Conservation (phyloP, 352 stramenopile genomes). For the Phytophthora syringae region DNA sequence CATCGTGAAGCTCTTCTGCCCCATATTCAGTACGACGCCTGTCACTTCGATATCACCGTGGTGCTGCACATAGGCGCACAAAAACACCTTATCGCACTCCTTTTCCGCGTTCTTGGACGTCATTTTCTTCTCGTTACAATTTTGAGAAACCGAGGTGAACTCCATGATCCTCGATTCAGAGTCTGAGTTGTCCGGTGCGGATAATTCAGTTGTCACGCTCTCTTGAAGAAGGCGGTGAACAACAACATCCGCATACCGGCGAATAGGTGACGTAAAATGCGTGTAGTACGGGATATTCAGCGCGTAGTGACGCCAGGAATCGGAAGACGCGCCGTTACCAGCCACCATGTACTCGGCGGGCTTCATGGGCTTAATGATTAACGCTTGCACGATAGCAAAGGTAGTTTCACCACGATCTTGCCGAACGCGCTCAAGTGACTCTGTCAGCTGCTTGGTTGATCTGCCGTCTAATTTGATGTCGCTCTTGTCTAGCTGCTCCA, state of each 20-base stretch:
- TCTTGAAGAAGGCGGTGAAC: constrained; percentile 76
- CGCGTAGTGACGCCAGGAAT: constrained; percentile 95
- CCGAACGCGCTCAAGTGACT: constrained; percentile 84
- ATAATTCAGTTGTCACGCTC: constrained; percentile 36
- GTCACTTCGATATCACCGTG: constrained; percentile 65
- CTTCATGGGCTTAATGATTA: constrained; percentile 96
- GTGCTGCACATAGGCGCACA: constrained; percentile 81
- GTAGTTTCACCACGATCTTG: constrained; percentile 76
- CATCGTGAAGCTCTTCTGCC: constrained; percentile 80
- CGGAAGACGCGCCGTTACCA: constrained; percentile 66
- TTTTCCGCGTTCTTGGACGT: constrained; percentile 83
- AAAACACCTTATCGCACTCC: constrained; percentile 78
- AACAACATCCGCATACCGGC: constrained; percentile 92
- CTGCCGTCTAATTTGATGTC: constrained; percentile 84
- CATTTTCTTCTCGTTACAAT: constrained; percentile 90
- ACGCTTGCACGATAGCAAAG: constrained; percentile 91
- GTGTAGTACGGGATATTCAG: constrained; percentile 98
- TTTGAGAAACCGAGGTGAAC: constrained; percentile 60
- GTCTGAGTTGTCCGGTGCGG: constrained; percentile 7
- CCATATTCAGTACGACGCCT: constrained; percentile 74
- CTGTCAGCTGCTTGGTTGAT: constrained; percentile 82
- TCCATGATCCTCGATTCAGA: constrained; percentile 42
- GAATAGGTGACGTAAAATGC: constrained; percentile 98
- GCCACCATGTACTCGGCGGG: constrained; percentile 94
- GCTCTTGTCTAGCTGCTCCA: constrained; percentile 51